phyloP scores from a whole-genome alignment of 495 filamentous ascomycete genomes.

The Neurospora sp. region DNA sequence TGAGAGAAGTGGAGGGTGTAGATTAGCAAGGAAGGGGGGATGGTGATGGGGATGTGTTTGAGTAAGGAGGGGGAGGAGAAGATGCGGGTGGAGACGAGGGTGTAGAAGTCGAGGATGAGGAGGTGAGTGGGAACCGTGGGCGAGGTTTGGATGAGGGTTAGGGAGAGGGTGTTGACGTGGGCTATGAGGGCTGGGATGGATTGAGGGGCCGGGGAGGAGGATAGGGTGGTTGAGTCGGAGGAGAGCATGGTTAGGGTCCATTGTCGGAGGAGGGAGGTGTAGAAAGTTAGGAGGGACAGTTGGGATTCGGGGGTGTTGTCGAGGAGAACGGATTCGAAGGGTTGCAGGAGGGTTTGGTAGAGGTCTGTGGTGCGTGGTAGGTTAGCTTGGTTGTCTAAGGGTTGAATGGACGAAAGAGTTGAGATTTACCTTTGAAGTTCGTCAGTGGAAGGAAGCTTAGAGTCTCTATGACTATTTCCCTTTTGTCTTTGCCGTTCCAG shows the following conservation, averaged over 20 bases:
- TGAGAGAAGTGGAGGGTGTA: conserved; percentile 60
- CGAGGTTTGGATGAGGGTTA: conserved; percentile 48
- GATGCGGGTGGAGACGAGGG: conserved; percentile 38
- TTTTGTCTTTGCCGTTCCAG: conserved; percentile 61
- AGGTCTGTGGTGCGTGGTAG: conserved; percentile 44
- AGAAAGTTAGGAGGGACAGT: conserved; percentile 54
- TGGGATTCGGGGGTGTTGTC: conserved; percentile 40
- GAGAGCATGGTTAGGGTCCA: conserved; percentile 49
- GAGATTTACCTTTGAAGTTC: conserved; percentile 42
- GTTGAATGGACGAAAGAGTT: neutral
- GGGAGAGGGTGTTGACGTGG: conserved; percentile 53
- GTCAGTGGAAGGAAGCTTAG: conserved; percentile 53
- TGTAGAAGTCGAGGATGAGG: conserved; percentile 62
- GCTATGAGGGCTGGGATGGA: conserved; percentile 38
- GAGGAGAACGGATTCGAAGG: conserved; percentile 50
- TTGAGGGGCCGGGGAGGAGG: conserved; percentile 9
- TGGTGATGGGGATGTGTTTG: conserved; percentile 46
- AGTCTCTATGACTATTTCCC: conserved; percentile 52
- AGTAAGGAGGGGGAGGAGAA: conserved; percentile 45
- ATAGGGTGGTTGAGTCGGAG: conserved; percentile 7
- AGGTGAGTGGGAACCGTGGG: conserved; percentile 30
- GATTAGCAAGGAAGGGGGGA: conserved; percentile 58
- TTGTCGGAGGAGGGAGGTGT: conserved; percentile 56
- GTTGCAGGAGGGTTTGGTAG: conserved; percentile 37
- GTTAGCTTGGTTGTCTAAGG: neutral